These are phyloP conservation scores for Saksenaea oblongispora DNA, from an alignment of 371 early-diverging fungal species.

Conservation along the genomic window DNA sequence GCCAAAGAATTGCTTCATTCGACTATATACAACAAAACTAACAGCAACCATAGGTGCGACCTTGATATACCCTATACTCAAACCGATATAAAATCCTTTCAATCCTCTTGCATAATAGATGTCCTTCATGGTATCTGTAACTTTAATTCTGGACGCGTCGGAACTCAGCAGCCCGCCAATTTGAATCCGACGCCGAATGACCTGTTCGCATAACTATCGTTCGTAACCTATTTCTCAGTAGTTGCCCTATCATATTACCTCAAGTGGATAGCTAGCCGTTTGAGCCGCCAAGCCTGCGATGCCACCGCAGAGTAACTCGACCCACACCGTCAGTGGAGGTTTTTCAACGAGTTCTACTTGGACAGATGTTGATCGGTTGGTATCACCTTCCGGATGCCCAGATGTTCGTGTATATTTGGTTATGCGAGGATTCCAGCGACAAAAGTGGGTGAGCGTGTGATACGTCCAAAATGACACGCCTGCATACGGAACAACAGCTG, in stretches of 20 bases:
- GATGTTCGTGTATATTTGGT: slow-evolving; percentile 25
- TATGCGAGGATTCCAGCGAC: slow-evolving; percentile 39
- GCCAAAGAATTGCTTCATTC: slow-evolving; percentile 62
- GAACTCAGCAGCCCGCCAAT: slow-evolving; percentile 68
- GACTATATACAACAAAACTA: slow-evolving; percentile 83
- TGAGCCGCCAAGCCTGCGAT: slow-evolving; percentile 85
- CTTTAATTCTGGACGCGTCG: not conserved
- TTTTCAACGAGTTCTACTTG: too few species aligned
- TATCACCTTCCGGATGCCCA: not conserved
- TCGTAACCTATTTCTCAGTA: not conserved
- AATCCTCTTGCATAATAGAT: slow-evolving; percentile 70
- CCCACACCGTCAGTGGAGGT: slow-evolving; percentile 50
- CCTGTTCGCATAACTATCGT: slow-evolving; percentile 25
- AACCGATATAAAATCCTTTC: slow-evolving; percentile 89
- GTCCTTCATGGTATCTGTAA: slow-evolving; percentile 45
- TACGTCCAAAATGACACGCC: slow-evolving; percentile 84
- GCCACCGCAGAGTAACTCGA: slow-evolving; percentile 80
- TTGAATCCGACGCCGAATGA: slow-evolving; percentile 90
- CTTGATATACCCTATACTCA: slow-evolving; percentile 92
- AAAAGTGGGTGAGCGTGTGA: slow-evolving; percentile 58
- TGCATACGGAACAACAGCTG: slow-evolving; percentile 93
- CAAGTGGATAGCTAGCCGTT: slow-evolving; percentile 88
- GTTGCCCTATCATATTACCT: slow-evolving; percentile 27
- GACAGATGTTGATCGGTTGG: not conserved
- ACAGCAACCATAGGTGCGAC: slow-evolving; percentile 91